These are phyloP conservation scores for Phyllachora maydis DNA, from an alignment of 2,329 filamentous ascomycete genomes.

Conservation along the genomic window DNA sequence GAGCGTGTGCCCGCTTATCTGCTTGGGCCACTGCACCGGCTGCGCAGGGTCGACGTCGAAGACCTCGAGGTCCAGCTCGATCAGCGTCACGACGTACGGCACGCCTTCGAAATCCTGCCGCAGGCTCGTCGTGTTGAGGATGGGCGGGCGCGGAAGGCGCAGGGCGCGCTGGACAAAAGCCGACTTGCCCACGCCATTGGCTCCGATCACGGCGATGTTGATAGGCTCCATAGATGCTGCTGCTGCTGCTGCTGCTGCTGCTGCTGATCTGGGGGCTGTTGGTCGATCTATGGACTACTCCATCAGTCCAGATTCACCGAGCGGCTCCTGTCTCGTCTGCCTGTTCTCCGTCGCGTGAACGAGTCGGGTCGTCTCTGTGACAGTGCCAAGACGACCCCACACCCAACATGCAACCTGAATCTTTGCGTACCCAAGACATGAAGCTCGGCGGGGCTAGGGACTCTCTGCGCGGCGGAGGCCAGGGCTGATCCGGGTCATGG, in stretches of 20 bases:
- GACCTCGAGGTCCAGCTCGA: slow-evolving; percentile 45
- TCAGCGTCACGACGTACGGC: slow-evolving; percentile 35
- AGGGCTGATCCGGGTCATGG: slow-evolving; percentile 18
- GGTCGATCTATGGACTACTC: not conserved
- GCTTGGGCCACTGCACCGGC: slow-evolving; percentile 44
- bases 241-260: slow-evolving; percentile 2
- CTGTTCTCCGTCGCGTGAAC: not conserved
- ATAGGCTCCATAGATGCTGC: slow-evolving; percentile 29
- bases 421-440: slow-evolving; percentile 9
- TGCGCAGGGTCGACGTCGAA: slow-evolving; percentile 38
- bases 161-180: slow-evolving; percentile 45
- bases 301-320: not conserved
- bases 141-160: slow-evolving; percentile 29
- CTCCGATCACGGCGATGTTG: slow-evolving; percentile 46
- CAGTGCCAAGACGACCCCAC: not conserved
- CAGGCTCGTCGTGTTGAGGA: slow-evolving; percentile 30
- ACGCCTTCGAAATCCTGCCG: slow-evolving; percentile 37
- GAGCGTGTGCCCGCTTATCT: slow-evolving; percentile 47
- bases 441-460: slow-evolving; percentile 16
- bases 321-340: not conserved
- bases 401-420: not conserved
- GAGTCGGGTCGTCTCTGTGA: not conserved
- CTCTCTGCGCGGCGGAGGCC: slow-evolving; percentile 25
- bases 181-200: slow-evolving; percentile 46
- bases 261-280: slow-evolving; percentile 1